Evolutionary conservation across 805 yeast species (phyloP), one percentile per base, ranked within the genome.

Genomic region (Millerozyma miso): DNA sequence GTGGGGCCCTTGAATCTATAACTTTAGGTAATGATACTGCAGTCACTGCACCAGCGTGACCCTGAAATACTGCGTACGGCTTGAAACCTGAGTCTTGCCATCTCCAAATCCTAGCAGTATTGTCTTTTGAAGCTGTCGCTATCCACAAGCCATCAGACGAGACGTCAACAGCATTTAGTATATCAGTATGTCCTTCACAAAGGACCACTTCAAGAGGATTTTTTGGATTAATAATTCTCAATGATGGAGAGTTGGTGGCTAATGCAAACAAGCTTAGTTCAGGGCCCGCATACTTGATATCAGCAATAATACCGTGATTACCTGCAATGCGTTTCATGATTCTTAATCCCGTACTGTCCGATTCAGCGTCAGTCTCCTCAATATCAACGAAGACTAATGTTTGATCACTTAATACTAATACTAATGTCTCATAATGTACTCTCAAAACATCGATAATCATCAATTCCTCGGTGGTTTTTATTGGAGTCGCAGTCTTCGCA

Each of bases 261-360:
- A 93, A 62, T 3, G 95, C 98, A 36, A 91, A 60, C 31, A 73
- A 65, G 37, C 73, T 59, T 23, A 68, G 58, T 18, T 70, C 57
- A 5, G 88, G 87, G 0, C 93, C 93, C 26, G 82, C 83, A 55
- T 81, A 84, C 51, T 80, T 78, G 68, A 89, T 75, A 59, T 91
- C 98, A 2, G 97, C 96, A 54, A 93, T 82, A 19, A 93, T 91
- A 44, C 97, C 98, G 64, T 91, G 96, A 62, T 89, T 89, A 52
- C 97, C 97, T 0, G 97, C 93, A 52, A 89, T 72, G 34, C 79
- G 74, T 42, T 81, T 70, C 5, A 62, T 53, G 2, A 76, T 58
- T 15, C 74, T 72, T n/a, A 85, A 58, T 20, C 42, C 46, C 6
- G 38, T 29, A 5, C 37, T 35, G 19, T 51, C 52, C 5, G 54